These are phyloP conservation scores for Claviceps sp. DNA, from an alignment of 2,329 filamentous ascomycete genomes.

Conservation along the genomic window DNA sequence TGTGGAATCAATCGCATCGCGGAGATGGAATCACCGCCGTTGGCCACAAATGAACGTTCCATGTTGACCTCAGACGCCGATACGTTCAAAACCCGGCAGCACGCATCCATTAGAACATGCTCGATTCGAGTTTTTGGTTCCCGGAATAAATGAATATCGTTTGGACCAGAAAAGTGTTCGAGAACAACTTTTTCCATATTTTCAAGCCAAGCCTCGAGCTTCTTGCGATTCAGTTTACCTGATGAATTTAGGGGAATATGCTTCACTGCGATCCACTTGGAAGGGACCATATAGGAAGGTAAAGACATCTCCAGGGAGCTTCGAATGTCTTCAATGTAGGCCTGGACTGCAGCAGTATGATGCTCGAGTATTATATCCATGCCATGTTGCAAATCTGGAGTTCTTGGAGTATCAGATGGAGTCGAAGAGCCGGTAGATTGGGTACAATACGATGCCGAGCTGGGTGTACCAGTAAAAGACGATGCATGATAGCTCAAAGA, in stretches of 20 bases:
- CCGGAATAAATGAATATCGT: neutral
- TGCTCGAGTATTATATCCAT: neutral
- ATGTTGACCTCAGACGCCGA: slow-evolving; percentile 15
- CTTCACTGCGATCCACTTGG: slow-evolving; percentile 8
- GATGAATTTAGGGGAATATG: slow-evolving; percentile 7
- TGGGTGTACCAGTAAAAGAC: neutral
- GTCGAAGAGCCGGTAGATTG: neutral
- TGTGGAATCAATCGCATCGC: slow-evolving; percentile 29
- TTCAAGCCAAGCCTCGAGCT: slow-evolving; percentile 1
- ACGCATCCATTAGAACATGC: slow-evolving; percentile 15
- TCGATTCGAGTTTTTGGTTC: slow-evolving; percentile 1
- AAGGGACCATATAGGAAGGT: slow-evolving; percentile 10
- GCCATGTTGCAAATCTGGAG: neutral
- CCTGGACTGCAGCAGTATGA: neutral
- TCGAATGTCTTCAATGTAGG: slow-evolving; percentile 3
- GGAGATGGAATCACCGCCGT: slow-evolving; percentile 31
- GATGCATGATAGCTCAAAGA: neutral
- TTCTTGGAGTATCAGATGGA: neutral
- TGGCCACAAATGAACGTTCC: slow-evolving; percentile 22
- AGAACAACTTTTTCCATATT: neutral
- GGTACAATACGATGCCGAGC: neutral
- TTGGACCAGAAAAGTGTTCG: neutral
- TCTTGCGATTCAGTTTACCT: slow-evolving; percentile 9
- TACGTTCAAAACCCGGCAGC: slow-evolving; percentile 28
- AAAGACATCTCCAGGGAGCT: slow-evolving; percentile 5